phyloP scores from a whole-genome alignment of 2,329 filamentous ascomycete genomes.

The Diaporthe citriasiana region DNA sequence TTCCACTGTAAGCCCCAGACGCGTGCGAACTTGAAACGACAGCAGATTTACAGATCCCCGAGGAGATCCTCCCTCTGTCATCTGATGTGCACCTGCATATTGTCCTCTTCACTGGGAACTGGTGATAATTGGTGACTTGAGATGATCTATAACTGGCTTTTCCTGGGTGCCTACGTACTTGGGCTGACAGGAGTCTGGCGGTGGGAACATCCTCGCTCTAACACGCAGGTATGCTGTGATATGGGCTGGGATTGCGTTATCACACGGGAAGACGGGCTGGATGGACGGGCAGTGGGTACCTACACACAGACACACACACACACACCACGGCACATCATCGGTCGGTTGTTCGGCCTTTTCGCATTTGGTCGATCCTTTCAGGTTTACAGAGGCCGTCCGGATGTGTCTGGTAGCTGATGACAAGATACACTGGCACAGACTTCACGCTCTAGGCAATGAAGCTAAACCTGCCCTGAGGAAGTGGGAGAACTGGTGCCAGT shows the following conservation, averaged over 20 bases:
- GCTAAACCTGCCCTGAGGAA: neutral
- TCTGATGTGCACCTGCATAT: neutral
- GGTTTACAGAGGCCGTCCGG: neutral
- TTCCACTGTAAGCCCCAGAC: neutral
- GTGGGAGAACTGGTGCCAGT: neutral
- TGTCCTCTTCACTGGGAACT: neutral
- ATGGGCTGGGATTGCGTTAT: slow-evolving; percentile 8
- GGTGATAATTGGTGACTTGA: neutral
- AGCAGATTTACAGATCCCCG: slow-evolving; percentile 24
- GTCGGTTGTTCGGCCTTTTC: neutral
- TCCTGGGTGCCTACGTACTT: neutral
- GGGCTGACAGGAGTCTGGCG: slow-evolving; percentile 13
- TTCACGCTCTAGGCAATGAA: neutral
- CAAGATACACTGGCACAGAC: neutral
- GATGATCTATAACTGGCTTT: neutral
- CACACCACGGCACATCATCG: neutral
- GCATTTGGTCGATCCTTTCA: neutral
- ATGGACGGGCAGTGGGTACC: neutral
- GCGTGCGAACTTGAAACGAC: slow-evolving; percentile 17
- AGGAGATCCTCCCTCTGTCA: slow-evolving; percentile 5
- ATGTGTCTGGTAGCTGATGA: neutral
- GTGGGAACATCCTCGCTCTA: slow-evolving; percentile 17
- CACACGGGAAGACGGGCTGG: neutral
- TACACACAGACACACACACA: neutral
- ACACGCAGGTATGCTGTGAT: slow-evolving; percentile 10